Conservation (phyloP, 495 filamentous ascomycete species). For the Alectoria sarmentosa region DNA sequence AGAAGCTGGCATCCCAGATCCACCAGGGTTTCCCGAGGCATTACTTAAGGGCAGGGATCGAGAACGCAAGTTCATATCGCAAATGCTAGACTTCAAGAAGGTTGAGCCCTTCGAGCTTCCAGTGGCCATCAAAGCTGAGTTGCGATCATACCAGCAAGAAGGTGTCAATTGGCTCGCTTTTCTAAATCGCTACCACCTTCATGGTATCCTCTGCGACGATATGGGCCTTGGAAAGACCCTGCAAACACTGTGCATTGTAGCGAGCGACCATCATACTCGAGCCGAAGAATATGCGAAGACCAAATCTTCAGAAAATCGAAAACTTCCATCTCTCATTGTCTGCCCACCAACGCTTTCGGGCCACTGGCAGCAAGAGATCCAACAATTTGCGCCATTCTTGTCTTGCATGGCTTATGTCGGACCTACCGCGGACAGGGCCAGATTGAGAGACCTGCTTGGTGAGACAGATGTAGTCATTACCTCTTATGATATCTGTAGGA, state of each 20-base stretch:
- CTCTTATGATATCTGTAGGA: constrained; percentile 94
- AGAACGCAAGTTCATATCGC: constrained; percentile 91
- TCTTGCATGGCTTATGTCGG: constrained; percentile 84
- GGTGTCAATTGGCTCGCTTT: constrained; percentile 99
- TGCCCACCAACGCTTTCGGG: constrained; percentile 97
- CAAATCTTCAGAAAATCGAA: constrained; percentile 63
- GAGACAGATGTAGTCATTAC: constrained; percentile 89
- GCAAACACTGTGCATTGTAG: constrained; percentile 95
- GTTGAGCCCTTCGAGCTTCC: constrained; percentile 91
- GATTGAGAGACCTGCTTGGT: constrained; percentile 57
- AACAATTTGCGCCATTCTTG: constrained; percentile 89
- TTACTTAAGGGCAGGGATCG: constrained; percentile 82
- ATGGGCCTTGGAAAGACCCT: constrained; percentile 98
- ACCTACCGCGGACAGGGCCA: constrained; percentile 68
- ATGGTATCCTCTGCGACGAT: constrained; percentile 97
- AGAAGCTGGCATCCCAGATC: constrained; percentile 95
- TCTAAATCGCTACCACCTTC: constrained; percentile 94
- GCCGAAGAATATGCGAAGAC: constrained; percentile 84
- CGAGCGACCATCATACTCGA: constrained; percentile 90
- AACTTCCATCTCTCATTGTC: constrained; percentile 85
- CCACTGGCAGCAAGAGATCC: constrained; percentile 97
- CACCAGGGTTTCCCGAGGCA: constrained; percentile 82
- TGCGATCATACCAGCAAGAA: constrained; percentile 95
- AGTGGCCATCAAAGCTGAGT: constrained; percentile 91
- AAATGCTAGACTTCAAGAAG: constrained; percentile 92